Evolutionary conservation across 2,329 filamentous ascomycete genomes (phyloP).

Genomic region (Claviceps cyperi): DNA sequence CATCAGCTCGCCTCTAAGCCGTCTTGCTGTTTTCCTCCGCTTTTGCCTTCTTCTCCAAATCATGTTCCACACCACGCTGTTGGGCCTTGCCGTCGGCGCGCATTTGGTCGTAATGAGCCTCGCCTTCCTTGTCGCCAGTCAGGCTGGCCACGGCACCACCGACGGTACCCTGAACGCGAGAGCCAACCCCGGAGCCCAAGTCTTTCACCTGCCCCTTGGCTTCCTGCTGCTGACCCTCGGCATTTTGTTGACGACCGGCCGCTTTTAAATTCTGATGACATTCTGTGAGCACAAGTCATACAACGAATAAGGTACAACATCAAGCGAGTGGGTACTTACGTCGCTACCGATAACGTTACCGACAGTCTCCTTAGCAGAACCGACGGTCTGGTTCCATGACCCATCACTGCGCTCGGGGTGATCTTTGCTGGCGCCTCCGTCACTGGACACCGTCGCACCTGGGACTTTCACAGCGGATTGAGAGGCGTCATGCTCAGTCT

Average conservation of each 20-base stretch:
- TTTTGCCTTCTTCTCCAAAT: conserved; percentile 59
- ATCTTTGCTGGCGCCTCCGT: conserved; percentile 58
- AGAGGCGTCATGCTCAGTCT: conserved; percentile 56
- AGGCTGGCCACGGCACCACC: conserved; percentile 58
- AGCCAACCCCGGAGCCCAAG: conserved; percentile 46
- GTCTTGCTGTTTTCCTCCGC: conserved; percentile 14
- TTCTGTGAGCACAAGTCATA: conserved; percentile 4
- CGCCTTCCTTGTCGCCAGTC: conserved; percentile 52
- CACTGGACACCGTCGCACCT: conserved; percentile 51
- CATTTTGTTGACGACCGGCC: conserved; percentile 63
- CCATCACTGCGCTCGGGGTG: conserved; percentile 57
- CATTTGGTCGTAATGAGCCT: conserved; percentile 50
- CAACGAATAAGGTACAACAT: background rate
- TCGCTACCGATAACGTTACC: conserved; percentile 66
- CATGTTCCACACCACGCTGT: conserved; percentile 69
- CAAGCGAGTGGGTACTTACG: conserved; percentile 21
- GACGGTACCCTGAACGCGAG: conserved; percentile 56
- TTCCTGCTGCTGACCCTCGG: conserved; percentile 66
- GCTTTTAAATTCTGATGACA: conserved; percentile 47
- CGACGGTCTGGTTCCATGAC: conserved; percentile 79
- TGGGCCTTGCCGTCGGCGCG: conserved; percentile 75
- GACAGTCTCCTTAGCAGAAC: conserved; percentile 66
- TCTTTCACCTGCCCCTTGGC: conserved; percentile 71
- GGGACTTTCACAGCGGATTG: conserved; percentile 64
- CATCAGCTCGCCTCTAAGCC: background rate